phyloP scores from a whole-genome alignment of 352 stramenopile genomes.

The Globisporangium emineosum region DNA sequence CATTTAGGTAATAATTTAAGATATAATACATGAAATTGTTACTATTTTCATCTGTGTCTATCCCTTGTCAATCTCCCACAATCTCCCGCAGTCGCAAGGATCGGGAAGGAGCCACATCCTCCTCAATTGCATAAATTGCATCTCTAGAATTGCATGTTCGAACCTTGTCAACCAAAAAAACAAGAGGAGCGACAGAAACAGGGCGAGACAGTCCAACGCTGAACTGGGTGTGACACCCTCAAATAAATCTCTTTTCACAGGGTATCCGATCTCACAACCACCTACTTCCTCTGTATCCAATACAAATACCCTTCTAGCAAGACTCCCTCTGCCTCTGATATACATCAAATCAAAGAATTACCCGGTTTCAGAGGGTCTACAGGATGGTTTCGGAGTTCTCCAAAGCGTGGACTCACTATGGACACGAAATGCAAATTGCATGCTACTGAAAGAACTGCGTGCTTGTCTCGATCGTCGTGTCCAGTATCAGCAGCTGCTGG shows the following conservation, averaged over 20 bases:
- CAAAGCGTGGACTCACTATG: background rate
- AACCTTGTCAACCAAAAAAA: background rate
- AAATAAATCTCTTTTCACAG: background rate
- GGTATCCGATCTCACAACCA: background rate
- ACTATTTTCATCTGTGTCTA: background rate
- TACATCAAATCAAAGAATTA: background rate
- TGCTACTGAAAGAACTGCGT: background rate
- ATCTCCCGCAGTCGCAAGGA: conserved; percentile 5
- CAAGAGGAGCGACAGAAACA: background rate
- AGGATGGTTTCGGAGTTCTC: conserved; percentile 13
- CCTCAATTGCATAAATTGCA: background rate
- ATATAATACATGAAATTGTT: too few species aligned
- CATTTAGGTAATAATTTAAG: too few species aligned
- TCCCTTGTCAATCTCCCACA: background rate
- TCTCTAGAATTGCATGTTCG: background rate
- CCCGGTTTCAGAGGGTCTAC: background rate
- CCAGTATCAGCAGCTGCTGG: background rate
- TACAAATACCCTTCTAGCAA: background rate
- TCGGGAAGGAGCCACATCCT: conserved; percentile 1
- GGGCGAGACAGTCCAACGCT: conserved; percentile 15
- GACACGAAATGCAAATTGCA: background rate
- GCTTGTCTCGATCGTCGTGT: background rate
- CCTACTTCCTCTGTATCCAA: background rate
- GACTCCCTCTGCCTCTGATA: background rate
- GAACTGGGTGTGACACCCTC: conserved; percentile 3